phyloP scores from a whole-genome alignment of 352 stramenopile species.

The Detonula confervacea region DNA sequence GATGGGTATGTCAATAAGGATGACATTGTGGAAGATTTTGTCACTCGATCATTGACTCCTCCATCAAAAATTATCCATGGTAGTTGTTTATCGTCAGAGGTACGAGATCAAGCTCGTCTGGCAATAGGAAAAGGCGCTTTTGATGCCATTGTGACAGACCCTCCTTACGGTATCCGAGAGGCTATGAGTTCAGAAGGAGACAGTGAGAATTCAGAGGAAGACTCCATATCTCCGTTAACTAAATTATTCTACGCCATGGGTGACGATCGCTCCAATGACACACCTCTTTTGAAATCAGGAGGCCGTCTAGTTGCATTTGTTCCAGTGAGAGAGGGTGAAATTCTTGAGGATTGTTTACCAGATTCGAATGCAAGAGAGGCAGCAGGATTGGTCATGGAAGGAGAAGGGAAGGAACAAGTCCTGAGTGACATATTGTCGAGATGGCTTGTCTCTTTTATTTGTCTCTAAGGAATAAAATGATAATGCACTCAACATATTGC shows the following conservation, averaged over 20 bases:
- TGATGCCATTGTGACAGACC: conserved; percentile 84
- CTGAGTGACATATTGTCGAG: conserved; percentile 75
- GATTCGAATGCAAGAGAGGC: conserved; percentile 22
- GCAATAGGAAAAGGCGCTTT: conserved; percentile 59
- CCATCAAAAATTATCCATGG: conserved; percentile 67
- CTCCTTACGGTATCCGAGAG: conserved; percentile 84
- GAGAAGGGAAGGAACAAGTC: conserved; percentile 63
- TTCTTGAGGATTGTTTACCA: conserved; percentile 60
- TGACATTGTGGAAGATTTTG: conserved; percentile 76
- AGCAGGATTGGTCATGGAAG: conserved; percentile 67
- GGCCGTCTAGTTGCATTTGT: conserved; percentile 79
- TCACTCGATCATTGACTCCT: conserved; percentile 47
- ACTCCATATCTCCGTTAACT: conserved; percentile 22
- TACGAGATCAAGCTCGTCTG: conserved; percentile 43
- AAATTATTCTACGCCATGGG: conserved; percentile 45
- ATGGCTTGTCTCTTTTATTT: conserved; percentile 77
- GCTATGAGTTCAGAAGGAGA: conserved; percentile 10
- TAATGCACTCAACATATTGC: no score
- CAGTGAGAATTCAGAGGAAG: no score
- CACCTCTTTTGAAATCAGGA: conserved; percentile 59
- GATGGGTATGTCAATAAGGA: conserved; percentile 68
- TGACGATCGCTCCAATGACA: conserved; percentile 25
- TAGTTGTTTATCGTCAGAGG: conserved; percentile 57
- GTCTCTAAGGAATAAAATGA: conserved; percentile 38
- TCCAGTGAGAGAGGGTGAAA: conserved; percentile 62